Conservation (phyloP, 164 flowering plant genomes). For the Tetrastigma voinierianum region DNA sequence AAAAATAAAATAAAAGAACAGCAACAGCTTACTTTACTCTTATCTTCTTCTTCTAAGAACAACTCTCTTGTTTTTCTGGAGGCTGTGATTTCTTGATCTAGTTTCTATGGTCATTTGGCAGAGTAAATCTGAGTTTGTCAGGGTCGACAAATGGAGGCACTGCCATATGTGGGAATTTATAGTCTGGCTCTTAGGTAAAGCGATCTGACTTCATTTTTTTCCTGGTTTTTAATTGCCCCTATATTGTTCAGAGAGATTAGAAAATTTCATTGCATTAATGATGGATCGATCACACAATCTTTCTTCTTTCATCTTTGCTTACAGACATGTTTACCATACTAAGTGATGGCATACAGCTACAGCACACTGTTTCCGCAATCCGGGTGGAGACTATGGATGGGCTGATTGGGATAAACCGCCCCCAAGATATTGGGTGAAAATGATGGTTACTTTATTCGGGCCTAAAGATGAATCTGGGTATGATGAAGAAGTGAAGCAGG, state of each 20-base stretch:
- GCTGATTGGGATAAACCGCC: conserved; percentile 96
- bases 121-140: conserved; percentile 84
- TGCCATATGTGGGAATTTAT: conserved; percentile 98
- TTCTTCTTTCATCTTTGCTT: not conserved
- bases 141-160: conserved; percentile 86
- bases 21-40: too few relatives aligned
- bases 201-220: too few relatives aligned
- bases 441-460: conserved; percentile 86
- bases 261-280: not conserved
- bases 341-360: conserved; percentile 86
- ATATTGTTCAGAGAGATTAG: not conserved
- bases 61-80: not conserved
- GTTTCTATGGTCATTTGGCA: conserved; percentile 24
- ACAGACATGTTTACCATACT: conserved; percentile 90
- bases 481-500: conserved; percentile 30
- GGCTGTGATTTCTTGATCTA: not conserved
- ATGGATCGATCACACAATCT: not conserved
- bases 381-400: conserved; percentile 99
- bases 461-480: conserved; percentile 42
- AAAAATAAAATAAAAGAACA: too few relatives aligned
- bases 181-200: too few relatives aligned
- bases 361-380: conserved; percentile 93
- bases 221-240: conserved; percentile 1
- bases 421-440: conserved; percentile 74
- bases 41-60: too few relatives aligned